Base-by-base conservation (phyloP, 805 yeast genomes). In the Pichia eremophila region DNA sequence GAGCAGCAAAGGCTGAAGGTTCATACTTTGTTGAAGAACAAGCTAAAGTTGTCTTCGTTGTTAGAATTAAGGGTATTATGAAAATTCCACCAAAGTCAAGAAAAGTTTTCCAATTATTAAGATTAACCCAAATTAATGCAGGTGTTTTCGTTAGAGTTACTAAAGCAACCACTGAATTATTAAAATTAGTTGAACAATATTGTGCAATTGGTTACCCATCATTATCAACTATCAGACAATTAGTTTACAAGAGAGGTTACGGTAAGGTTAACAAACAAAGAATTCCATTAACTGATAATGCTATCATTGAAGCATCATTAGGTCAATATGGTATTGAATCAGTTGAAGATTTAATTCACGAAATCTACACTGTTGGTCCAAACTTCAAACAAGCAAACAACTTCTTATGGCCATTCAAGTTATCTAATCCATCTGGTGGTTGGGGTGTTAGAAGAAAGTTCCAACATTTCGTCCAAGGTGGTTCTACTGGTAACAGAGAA, bases 61-160 rank as follows among this genome's bases (percentile, higher is more conserved):
- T 90, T 73, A 88, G 98, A 85, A 90, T 90, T 83, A 90, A 90
- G 91, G 97, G 97, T 90, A 87, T 90, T 74, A 85, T 79, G 90
- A 90, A 89, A 85, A 88, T 90, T 66, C 86, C 96, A 69, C 96
- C 97, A 69, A 90, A 90, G 85, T 96, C 96, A 82, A 89, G 96
- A 86, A 90, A 90, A 86, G 95, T 90, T 66, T 74, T 88, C 73
- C 96, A 85, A 77, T 81, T 89, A 71, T 79, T 87, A 73, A 84
- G 96, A 81, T 82, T 88, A 74, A 79, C 82, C 70, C 95, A 86
- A 79, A 85, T 88, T 74, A 88, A 88, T 81, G 79, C 93, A 66
- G 96, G 91, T 82, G 93, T 85, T 59, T 88, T 88, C 69, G 95
- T 88, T 69, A 88, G 84, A 75, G 83, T 88, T 65, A 88, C 95